Base-by-base conservation (phyloP, 768 basidiomycete species). In the Amylocystis lapponica region DNA sequence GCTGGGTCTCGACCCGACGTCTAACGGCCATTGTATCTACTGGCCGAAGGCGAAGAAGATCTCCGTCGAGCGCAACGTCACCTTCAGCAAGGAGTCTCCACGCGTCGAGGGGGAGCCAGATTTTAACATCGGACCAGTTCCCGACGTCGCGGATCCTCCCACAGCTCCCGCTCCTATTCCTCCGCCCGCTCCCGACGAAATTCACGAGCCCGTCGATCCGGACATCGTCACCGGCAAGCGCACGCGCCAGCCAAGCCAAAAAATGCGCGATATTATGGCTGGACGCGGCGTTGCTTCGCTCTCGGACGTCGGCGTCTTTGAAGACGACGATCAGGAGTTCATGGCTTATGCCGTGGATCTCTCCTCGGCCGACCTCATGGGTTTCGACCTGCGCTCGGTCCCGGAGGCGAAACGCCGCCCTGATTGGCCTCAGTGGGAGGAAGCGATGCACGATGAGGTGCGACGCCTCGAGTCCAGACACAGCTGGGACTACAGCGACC, bases 11-110 rank as follows among this genome's bases (percentile, higher is more conserved):
- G 43, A 51, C 17, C 39, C 36, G 31, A 27, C 45, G 23, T 59
- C 53, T 26, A 61, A 61, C 16, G 66, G 55, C 0, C 51, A 59
- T 27, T 34, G 53, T 5, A 52, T 70, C 20, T 69, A 67, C 43
- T 70, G 61, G 63, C 59, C 58, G 0, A 42, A 50, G 23, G 44
- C 48, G 12, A 48, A 42, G 1, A 29, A 48, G 0, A 43, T 66
- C 4, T 44, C 52, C 3, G 51, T 61, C 16, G 57, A 66, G 34
- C 45, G 54, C 3, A 60, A 58, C 37, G 43, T 66, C 27, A 49
- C 23, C 11, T 45, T 43, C 31, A 41, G 27, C 17, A 47, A 48
- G 23, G 32, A 43, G 27, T 41, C 14, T 22, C 8, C 25, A 8
- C 17, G 16, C 16, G 30, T 39, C 11, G 20, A 5, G 5, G 16